These are phyloP conservation scores for Pulveroboletus sp. DNA, from an alignment of 768 basidiomycete species.

Conservation along the genomic window DNA sequence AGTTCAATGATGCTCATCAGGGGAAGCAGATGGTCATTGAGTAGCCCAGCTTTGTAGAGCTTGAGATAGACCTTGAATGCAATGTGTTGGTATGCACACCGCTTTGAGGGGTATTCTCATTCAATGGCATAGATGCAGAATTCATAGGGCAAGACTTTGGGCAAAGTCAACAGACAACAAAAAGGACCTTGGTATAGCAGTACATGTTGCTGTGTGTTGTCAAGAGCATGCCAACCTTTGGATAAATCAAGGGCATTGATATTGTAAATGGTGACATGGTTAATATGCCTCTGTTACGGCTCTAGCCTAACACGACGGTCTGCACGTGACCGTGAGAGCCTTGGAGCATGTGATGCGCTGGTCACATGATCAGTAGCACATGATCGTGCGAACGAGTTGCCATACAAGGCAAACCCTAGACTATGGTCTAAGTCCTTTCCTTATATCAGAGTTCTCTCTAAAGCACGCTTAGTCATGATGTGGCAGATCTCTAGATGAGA, in stretches of 20 bases:
- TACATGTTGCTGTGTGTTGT: constrained; percentile 17
- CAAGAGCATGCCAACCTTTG: constrained; percentile 54
- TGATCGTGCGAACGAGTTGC: too few species aligned
- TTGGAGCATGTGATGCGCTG: too few species aligned
- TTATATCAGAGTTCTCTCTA: too few species aligned
- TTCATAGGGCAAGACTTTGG: constrained; percentile 46
- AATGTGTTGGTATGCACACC: constrained; percentile 61
- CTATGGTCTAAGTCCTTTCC: too few species aligned
- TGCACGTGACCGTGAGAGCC: too few species aligned
- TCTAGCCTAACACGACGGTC: too few species aligned
- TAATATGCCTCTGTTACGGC: constrained; percentile 43
- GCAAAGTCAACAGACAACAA: constrained; percentile 61
- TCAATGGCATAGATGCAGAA: constrained; percentile 51
- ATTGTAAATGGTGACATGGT: constrained; percentile 55
- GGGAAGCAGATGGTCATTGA: constrained; percentile 71
- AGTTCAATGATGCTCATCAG: constrained; percentile 51
- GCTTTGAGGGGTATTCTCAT: constrained; percentile 46
- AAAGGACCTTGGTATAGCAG: constrained; percentile 50
- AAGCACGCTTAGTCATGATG: too few species aligned
- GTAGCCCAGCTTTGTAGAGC: constrained; percentile 52
- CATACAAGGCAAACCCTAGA: too few species aligned
- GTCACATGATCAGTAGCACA: too few species aligned
- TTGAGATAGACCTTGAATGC: constrained; percentile 67
- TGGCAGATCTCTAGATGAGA: too few species aligned
- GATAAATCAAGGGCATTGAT: constrained; percentile 61